phyloP scores from a whole-genome alignment of 257 asterid genomes.

The Jasminum sambac region DNA sequence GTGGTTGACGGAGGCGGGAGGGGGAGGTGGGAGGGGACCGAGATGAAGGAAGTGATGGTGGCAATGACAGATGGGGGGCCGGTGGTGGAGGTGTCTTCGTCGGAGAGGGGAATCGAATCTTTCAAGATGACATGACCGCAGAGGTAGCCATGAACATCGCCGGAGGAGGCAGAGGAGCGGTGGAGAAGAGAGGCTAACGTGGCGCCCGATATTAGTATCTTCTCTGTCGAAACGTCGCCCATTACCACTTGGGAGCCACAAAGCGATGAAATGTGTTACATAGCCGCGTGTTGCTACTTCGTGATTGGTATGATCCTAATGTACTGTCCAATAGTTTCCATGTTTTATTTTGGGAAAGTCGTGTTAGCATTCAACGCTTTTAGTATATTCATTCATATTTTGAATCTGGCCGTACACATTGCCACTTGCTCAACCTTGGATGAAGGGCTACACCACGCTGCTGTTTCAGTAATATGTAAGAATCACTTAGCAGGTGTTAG shows the following conservation, averaged over 20 bases:
- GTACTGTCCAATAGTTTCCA: no score
- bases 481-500: no score
- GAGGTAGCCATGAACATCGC: conserved; percentile 76
- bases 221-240: conserved; percentile 59
- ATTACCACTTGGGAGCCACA: conserved; percentile 13
- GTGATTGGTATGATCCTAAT: no score
- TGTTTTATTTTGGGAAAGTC: no score
- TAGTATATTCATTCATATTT: no score
- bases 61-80: neutral
- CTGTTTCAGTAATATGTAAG: no score
- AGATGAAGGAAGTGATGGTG: conserved; percentile 20
- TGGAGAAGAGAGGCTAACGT: conserved; percentile 76
- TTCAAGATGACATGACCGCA: conserved; percentile 42
- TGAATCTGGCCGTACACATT: no score
- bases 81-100: neutral
- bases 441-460: no score
- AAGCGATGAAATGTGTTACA: no score
- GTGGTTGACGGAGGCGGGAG: conserved; percentile 25
- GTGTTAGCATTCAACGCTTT: no score
- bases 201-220: conserved; percentile 74
- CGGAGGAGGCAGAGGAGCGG: conserved; percentile 64
- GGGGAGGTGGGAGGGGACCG: conserved; percentile 22
- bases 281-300: no score
- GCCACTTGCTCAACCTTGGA: no score
- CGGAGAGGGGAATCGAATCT: conserved; percentile 5